Evolutionary conservation across 2,329 filamentous ascomycete species (phyloP).

Genomic region (Ophiocordyceps camponoti-floridani): DNA sequence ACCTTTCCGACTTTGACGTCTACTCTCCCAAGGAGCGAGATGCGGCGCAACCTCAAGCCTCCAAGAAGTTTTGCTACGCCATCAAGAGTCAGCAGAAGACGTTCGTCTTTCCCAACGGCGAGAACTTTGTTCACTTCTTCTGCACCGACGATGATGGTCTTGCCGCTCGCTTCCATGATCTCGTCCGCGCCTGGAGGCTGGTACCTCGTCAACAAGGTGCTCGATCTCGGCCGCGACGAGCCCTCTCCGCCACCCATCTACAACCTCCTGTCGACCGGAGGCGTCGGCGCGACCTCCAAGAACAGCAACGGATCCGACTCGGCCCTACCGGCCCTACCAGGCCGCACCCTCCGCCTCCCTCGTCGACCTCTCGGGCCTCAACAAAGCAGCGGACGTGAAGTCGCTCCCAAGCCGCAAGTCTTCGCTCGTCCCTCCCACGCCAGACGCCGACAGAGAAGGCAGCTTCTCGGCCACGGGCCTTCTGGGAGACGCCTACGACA

Average conservation of each 20-base stretch:
- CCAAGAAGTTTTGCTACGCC: slow-evolving; percentile 71
- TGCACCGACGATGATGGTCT: slow-evolving; percentile 53
- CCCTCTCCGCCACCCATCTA: slow-evolving; percentile 5
- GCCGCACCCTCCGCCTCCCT: no score
- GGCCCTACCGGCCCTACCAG: no score
- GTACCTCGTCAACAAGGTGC: slow-evolving; percentile 65
- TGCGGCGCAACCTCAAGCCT: slow-evolving; percentile 55
- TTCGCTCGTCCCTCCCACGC: neutral
- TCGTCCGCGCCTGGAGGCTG: slow-evolving; percentile 74
- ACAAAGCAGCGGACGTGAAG: slow-evolving; percentile 3
- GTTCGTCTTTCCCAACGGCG: slow-evolving; percentile 61
- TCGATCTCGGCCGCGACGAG: slow-evolving; percentile 22
- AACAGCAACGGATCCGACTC: no score
- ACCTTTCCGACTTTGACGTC: slow-evolving; percentile 83
- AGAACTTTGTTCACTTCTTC: slow-evolving; percentile 88
- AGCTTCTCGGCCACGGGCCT: slow-evolving; percentile 34
- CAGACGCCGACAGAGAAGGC: slow-evolving; percentile 8
- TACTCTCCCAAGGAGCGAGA: slow-evolving; percentile 58
- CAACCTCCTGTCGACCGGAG: neutral
- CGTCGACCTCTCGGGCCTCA: slow-evolving; percentile 5
- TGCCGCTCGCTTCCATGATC: slow-evolving; percentile 51
- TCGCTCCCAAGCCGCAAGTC: neutral
- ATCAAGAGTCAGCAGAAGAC: slow-evolving; percentile 87
- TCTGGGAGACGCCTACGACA: slow-evolving; percentile 29
- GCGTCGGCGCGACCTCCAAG: neutral